Evolutionary conservation across 495 filamentous ascomycete species (phyloP), one percentile per base, ranked within the genome.

Genomic region (Xylaria scruposa): DNA sequence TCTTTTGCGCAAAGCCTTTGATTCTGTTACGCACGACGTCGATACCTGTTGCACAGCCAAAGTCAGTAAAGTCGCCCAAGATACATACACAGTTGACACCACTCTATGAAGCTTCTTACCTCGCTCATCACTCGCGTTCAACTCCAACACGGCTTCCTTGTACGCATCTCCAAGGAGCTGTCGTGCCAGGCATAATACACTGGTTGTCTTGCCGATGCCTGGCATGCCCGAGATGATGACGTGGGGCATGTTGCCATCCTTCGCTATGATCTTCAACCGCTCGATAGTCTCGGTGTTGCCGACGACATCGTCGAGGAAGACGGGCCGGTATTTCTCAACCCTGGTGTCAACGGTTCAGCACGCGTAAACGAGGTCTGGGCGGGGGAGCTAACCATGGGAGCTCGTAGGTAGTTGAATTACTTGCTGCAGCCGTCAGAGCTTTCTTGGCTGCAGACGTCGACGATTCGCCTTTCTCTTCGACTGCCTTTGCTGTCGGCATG

Each of bases 141-240:
- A 83, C 77, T 99, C 96, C 60, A 99, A 81, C 15, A 99, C 96
- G 1, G 96, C 97, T 82, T 99, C 96, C 83, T 98, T 98, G 84
- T 99, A 99, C 15, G 94, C 87, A 80, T 97, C 91, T 2, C 96
- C 97, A 1, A 99, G 86, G 68, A 99, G 82, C 77, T 98, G 95
- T 67, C 96, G 89, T 10, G 96, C 95, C 38, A 99, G 90, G 75
- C 97, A 98, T 62, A 98, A 83, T 36, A 99, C 90, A 40, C 95
- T 98, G 8, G 96, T 98, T 10, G 96, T 99, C 88, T 99, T 99
- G 67, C 96, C 96, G 80, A 98, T 99, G 78, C 96, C 96, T 9
- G 96, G 96, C 96, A 97, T 98, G 71, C 96, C 96, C 10, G 94
- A 97, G 77, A 99, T 99, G 81, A 99, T 99, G 79, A 99, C 86